A percentile compares a stretch with the other conserved stretches of the same genome.
Conservation (phyloP, 208 protist genomes). For the Herpetomonas tarakana region DNA sequence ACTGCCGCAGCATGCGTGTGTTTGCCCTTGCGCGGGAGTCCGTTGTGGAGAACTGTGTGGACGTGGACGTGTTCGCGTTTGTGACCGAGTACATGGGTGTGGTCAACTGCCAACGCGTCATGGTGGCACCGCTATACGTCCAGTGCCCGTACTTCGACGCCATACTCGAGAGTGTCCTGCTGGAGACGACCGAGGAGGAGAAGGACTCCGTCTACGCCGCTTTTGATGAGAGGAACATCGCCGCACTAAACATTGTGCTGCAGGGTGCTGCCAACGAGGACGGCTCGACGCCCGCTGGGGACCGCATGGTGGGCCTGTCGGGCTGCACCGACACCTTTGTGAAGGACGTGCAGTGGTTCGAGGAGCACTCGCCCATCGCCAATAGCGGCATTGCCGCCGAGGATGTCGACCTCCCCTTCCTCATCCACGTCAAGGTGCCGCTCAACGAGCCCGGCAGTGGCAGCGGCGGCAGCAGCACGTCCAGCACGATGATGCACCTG, state of each 20-base stretch:
- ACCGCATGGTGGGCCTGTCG: conserved; percentile 18
- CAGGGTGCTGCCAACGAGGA: conserved; percentile 22
- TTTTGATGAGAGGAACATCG: conserved; percentile 29
- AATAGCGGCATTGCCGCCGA: background rate
- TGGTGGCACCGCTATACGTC: conserved; percentile 48
- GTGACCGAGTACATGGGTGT: conserved; percentile 55
- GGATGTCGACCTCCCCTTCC: background rate
- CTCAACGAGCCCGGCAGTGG: background rate
- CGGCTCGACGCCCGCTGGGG: background rate
- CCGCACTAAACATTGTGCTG: conserved; percentile 50
- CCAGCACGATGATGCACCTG: background rate
- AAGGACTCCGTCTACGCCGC: conserved; percentile 23
- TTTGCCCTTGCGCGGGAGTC: conserved; percentile 48
- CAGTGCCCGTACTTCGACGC: conserved; percentile 52
- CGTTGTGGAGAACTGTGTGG: conserved; percentile 36
- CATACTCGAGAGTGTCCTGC: conserved; percentile 42
- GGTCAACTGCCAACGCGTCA: conserved; percentile 16
- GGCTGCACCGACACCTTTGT: conserved; percentile 22
- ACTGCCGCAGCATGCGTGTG: conserved; percentile 52
- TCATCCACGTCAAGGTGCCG: conserved; percentile 9
- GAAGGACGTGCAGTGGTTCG: conserved; percentile 27
- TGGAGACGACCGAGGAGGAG: conserved; percentile 24
- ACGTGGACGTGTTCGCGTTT: conserved; percentile 36
- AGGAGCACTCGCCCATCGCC: conserved; percentile 3
- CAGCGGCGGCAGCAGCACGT: background rate